Conservation (phyloP, 2,329 filamentous ascomycete genomes). For the Fusarium fracticaudum region DNA sequence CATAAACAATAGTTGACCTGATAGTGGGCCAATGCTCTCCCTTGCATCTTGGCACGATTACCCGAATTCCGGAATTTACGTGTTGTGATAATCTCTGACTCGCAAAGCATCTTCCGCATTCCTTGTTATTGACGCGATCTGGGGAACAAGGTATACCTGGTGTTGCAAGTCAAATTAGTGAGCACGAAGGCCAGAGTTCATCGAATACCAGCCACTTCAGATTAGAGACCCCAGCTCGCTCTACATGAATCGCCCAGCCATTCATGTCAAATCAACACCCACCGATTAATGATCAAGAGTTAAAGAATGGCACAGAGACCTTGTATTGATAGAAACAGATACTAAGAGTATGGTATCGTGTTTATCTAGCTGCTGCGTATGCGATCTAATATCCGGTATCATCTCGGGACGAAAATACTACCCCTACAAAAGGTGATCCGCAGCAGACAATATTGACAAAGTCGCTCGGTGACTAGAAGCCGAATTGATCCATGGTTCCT, state of each 20-base stretch:
- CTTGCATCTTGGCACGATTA: not conserved
- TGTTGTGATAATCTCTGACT: not conserved
- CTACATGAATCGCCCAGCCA: not conserved
- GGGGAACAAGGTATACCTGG: accelerated
- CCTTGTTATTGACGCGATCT: not conserved
- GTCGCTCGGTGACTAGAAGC: too few relatives aligned
- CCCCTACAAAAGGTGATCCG: too few relatives aligned
- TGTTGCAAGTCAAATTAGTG: not conserved
- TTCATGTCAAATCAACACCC: too few relatives aligned
- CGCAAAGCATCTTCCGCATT: not conserved
- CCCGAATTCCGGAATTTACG: not conserved
- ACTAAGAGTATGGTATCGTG: accelerated
- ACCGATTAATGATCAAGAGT: too few relatives aligned
- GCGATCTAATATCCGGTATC: not conserved
- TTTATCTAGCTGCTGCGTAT: too few relatives aligned
- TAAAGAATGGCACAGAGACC: too few relatives aligned
- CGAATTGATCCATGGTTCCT: accelerated
- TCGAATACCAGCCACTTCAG: too few relatives aligned
- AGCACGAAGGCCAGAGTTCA: not conserved
- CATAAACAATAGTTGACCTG: not conserved
- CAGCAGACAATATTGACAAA: too few relatives aligned
- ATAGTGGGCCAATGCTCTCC: not conserved
- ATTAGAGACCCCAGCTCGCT: not conserved
- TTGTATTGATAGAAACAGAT: accelerated
- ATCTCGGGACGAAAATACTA: too few relatives aligned